These are phyloP conservation scores for Botrytis deweyae DNA, from an alignment of 2,329 filamentous ascomycete species.

Conservation along the genomic window DNA sequence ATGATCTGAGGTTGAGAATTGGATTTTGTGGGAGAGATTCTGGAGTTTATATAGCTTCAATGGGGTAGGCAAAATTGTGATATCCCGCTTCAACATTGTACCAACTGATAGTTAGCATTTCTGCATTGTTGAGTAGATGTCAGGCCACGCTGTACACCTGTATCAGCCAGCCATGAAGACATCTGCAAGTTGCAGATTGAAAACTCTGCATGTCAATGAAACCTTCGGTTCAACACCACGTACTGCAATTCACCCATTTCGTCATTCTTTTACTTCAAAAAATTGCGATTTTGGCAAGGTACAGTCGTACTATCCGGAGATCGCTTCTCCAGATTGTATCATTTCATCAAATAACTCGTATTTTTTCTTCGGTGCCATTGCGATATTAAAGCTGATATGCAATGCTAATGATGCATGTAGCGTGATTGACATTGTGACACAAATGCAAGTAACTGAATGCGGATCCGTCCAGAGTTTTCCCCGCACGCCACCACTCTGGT, in stretches of 20 bases:
- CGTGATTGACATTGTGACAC: not conserved
- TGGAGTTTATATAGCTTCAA: constrained; percentile 16
- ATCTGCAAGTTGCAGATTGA: not conserved
- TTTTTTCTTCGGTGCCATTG: not conserved
- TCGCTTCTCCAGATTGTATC: not conserved
- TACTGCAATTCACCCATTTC: not conserved
- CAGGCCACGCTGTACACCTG: not conserved
- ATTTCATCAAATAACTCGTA: too few relatives aligned
- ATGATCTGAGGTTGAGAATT: not conserved
- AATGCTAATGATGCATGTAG: not conserved
- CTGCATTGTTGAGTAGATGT: not conserved
- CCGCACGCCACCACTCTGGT: not conserved
- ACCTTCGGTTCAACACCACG: not conserved
- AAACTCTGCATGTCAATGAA: not conserved
- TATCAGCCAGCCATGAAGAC: not conserved
- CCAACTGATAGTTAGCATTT: not conserved
- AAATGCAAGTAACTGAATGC: not conserved
- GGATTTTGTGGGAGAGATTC: not conserved
- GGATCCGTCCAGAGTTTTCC: not conserved
- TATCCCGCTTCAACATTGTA: not conserved
- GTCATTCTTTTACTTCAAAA: not conserved
- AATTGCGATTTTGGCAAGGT: not conserved
- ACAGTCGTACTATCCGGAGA: not conserved
- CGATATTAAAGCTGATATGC: not conserved
- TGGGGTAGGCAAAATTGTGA: not conserved